phyloP scores from a whole-genome alignment of 106 monocot species.

The Dioscorea zingiberensis region DNA sequence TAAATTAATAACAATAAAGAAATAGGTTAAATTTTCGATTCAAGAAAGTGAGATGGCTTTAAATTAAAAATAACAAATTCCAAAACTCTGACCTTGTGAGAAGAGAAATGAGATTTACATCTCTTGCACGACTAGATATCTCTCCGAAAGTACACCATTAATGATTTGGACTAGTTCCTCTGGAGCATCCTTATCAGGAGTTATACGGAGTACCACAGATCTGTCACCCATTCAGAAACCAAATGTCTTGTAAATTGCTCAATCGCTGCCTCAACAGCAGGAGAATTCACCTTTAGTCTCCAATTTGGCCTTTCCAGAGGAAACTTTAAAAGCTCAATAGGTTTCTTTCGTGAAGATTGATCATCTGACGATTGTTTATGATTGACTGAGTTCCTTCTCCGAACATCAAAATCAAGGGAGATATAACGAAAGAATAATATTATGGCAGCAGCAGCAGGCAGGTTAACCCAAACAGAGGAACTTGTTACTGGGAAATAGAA shows the following conservation, averaged over 20 bases:
- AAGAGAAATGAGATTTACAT: constrained; percentile 87
- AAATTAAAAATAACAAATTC: neutral
- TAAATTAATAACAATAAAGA: no score
- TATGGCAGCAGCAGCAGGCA: constrained; percentile 74
- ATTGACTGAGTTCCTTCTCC: constrained; percentile 22
- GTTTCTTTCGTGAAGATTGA: constrained; percentile 26
- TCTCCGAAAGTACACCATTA: constrained; percentile 79
- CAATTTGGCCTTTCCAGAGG: constrained; percentile 48
- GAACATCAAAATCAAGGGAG: constrained; percentile 72
- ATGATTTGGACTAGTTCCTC: constrained; percentile 80
- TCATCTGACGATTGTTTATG: constrained; percentile 4
- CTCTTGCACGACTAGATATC: constrained; percentile 83
- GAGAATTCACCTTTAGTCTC: constrained; percentile 87
- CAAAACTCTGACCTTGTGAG: constrained; percentile 59
- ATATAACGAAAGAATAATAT: constrained; percentile 73
- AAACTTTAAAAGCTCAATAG: constrained; percentile 25
- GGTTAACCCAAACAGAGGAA: constrained; percentile 88
- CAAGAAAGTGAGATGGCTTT: neutral
- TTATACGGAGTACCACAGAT: constrained; percentile 95
- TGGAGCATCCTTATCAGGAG: constrained; percentile 84
- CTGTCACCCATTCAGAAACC: constrained; percentile 91
- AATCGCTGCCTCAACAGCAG: constrained; percentile 78
- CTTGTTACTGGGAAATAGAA: constrained; percentile 73
- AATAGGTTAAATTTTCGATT: neutral
- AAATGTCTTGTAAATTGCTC: constrained; percentile 90